phyloP scores from a whole-genome alignment of 306 rosid species.

The Vigna reflexopilosa region DNA sequence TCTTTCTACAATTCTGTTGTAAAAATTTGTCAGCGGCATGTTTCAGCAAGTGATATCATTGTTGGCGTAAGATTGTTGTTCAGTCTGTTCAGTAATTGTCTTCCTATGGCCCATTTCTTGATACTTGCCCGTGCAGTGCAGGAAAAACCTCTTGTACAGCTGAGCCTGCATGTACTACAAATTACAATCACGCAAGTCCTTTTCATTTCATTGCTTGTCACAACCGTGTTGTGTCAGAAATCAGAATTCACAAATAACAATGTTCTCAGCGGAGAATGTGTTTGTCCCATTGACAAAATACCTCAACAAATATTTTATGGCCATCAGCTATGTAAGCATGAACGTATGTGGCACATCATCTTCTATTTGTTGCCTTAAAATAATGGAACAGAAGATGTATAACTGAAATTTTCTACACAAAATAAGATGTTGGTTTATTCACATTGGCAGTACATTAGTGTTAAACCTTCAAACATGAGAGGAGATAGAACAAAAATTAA shows the following conservation, averaged over 20 bases:
- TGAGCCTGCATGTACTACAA: background rate
- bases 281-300: background rate
- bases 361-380: slow-evolving; percentile 7
- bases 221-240: background rate
- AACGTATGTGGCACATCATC: background rate
- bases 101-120: background rate
- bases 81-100: background rate
- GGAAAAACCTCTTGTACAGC: slow-evolving; percentile 1
- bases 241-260: background rate
- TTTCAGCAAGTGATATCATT: slow-evolving; percentile 26
- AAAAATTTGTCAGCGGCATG: background rate
- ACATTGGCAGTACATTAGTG: slow-evolving; percentile 35
- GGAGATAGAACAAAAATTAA: background rate
- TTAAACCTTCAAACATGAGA: slow-evolving; percentile 7
- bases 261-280: background rate
- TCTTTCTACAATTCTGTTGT: background rate
- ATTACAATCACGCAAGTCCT: background rate
- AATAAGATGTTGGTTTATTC: slow-evolving; percentile 8
- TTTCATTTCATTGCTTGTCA: background rate
- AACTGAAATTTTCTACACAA: background rate
- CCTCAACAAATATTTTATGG: background rate
- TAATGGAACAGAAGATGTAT: slow-evolving; percentile 18
- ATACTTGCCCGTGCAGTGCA: background rate
- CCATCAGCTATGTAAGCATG: slow-evolving; percentile 18
- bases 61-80: slow-evolving; percentile 15